Percentiles rank a stretch among this genome's conserved stretches.
Conservation (phyloP, 257 asterid genomes). For the Paraleonurus japonicus region DNA sequence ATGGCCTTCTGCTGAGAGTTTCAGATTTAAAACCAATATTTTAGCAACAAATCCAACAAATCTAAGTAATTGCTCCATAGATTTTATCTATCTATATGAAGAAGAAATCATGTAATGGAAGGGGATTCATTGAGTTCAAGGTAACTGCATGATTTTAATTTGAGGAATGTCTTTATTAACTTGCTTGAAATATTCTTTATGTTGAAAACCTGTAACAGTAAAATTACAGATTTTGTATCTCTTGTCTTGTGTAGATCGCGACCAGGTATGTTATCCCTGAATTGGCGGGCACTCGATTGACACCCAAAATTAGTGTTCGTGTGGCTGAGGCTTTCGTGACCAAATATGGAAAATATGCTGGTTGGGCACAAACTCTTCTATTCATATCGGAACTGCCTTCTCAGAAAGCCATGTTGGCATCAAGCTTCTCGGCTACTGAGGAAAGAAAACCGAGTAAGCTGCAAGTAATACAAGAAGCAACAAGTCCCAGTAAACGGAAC, state of each 20-base stretch:
- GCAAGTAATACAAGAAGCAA: constrained; percentile 25
- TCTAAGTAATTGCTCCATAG: no score
- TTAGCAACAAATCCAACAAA: constrained; percentile 2
- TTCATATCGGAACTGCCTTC: constrained; percentile 93
- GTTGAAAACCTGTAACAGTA: not conserved
- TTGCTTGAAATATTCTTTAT: no score
- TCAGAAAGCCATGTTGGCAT: constrained; percentile 74
- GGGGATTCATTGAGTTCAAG: no score
- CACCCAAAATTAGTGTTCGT: constrained; percentile 52
- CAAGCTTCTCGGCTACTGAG: constrained; percentile 29
- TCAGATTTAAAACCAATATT: not conserved
- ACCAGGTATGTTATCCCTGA: constrained; percentile 90
- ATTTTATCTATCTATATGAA: no score
- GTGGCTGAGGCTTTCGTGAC: constrained; percentile 85
- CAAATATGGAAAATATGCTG: constrained; percentile 92
- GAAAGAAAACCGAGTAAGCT: constrained; percentile 32
- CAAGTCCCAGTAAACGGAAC: constrained; percentile 10
- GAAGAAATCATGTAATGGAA: no score
- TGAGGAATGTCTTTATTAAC: no score
- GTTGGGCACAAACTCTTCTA: constrained; percentile 99
- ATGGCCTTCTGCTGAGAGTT: not conserved
- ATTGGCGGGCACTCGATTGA: constrained; percentile 72
- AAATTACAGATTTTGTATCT: not conserved
- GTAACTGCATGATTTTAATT: no score
- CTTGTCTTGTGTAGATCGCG: constrained; percentile 55